These are phyloP conservation scores for Annulohypoxylon bovei DNA, from an alignment of 495 filamentous ascomycete species.

Conservation along the genomic window DNA sequence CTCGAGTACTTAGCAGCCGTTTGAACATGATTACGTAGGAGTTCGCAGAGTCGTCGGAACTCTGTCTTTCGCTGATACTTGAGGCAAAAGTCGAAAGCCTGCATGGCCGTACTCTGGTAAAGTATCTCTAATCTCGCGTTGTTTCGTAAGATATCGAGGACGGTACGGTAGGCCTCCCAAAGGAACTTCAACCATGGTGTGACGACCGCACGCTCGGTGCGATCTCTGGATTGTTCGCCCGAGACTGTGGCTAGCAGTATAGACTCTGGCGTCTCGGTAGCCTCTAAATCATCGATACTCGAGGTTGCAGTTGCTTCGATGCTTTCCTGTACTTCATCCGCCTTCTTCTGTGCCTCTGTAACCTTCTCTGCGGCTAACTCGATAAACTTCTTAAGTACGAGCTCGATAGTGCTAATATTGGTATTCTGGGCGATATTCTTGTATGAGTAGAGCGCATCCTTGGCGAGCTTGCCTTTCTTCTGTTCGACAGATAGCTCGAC, in stretches of 20 bases:
- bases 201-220: slow-evolving; percentile 96
- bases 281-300: slow-evolving; percentile 94
- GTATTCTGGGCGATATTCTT: slow-evolving; percentile 99
- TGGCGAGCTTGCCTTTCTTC: slow-evolving; percentile 96
- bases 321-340: slow-evolving; percentile 89
- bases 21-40: slow-evolving; percentile 97
- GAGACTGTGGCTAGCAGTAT: slow-evolving; percentile 98
- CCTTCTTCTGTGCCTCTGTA: slow-evolving; percentile 93
- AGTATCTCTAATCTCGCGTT: slow-evolving; percentile 97
- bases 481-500: slow-evolving; percentile 97
- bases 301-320: slow-evolving; percentile 73
- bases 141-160: slow-evolving; percentile 97
- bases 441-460: slow-evolving; percentile 98
- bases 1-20: slow-evolving; percentile 99
- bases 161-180: slow-evolving; percentile 99
- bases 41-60: slow-evolving; percentile 97
- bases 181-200: slow-evolving; percentile 99
- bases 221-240: slow-evolving; percentile 94
- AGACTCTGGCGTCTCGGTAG: slow-evolving; percentile 96
- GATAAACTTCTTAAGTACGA: slow-evolving; percentile 97
- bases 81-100: slow-evolving; percentile 98
- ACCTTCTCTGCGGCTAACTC: slow-evolving; percentile 96
- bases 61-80: slow-evolving; percentile 99
- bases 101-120: slow-evolving; percentile 97
- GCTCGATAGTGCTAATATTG: slow-evolving; percentile 96